A percentile compares a stretch with the other conserved stretches of the same genome.
phyloP scores from a whole-genome alignment of 257 asterid genomes.

The Phtheirospermum japonicum region DNA sequence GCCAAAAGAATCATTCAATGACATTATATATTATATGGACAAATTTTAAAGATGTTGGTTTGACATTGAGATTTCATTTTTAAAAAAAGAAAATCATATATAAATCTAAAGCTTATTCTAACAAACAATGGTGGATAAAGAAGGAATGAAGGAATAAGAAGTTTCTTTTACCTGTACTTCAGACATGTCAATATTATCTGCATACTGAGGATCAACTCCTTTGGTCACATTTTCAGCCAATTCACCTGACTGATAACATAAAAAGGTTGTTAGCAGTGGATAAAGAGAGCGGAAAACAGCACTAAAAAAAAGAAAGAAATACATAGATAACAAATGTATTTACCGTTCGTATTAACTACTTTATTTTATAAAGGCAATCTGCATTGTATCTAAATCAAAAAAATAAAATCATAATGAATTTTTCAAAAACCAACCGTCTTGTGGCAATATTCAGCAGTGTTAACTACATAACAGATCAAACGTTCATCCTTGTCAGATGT shows the following conservation, averaged over 20 bases:
- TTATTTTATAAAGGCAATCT: not conserved
- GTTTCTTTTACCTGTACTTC: constrained; percentile 82
- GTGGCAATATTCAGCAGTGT: constrained; percentile 99
- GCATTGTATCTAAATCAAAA: constrained; percentile 14
- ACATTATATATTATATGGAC: too few species aligned
- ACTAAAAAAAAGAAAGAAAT: constrained; percentile 10
- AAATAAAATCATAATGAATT: constrained; percentile 10
- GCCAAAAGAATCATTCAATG: too few species aligned
- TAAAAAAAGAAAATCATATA: too few species aligned
- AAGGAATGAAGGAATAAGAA: not conserved
- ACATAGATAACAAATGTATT: not conserved
- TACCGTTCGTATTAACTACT: not conserved
- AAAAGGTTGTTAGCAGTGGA: constrained; percentile 18
- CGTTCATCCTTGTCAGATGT: constrained; percentile 98
- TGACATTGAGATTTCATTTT: too few species aligned
- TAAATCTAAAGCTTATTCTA: too few species aligned
- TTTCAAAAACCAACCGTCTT: constrained; percentile 61
- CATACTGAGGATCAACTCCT: constrained; percentile 72
- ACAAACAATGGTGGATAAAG: too few species aligned
- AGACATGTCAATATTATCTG: constrained; percentile 83
- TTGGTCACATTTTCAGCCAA: constrained; percentile 95
- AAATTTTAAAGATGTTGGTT: too few species aligned
- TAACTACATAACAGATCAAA: constrained; percentile 86
- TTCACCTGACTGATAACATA: constrained; percentile 73
- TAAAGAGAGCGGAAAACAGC: constrained; percentile 13